These are phyloP conservation scores for Jatropha curcas DNA, from an alignment of 345 rosid species.

Conservation along the genomic window DNA sequence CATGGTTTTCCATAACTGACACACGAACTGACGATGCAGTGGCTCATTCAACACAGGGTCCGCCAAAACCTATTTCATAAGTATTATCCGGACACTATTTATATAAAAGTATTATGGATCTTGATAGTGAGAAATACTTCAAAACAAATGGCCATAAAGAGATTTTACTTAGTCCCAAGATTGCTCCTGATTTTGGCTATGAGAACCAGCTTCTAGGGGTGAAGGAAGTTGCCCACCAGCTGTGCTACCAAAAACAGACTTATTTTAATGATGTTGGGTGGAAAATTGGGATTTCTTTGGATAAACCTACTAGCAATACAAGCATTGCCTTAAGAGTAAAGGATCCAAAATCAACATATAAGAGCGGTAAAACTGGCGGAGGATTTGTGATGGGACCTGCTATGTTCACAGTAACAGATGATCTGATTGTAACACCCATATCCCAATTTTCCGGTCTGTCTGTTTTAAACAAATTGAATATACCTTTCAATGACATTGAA, in stretches of 20 bases:
- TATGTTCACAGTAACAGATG: conserved; percentile 19
- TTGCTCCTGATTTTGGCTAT: conserved; percentile 15
- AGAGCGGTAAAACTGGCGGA: not conserved
- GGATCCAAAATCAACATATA: not conserved
- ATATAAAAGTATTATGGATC: conserved; percentile 16
- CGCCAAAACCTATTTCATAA: no score
- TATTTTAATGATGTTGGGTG: no score
- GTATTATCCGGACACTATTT: conserved; percentile 19
- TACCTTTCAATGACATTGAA: conserved; percentile 15
- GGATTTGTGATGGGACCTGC: conserved; percentile 16
- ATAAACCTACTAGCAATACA: no score
- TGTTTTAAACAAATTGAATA: conserved; percentile 13
- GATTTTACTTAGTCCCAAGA: conserved; percentile 24
- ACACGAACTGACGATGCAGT: no score
- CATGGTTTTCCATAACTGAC: no score
- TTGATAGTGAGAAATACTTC: conserved; percentile 15
- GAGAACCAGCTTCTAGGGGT: conserved; percentile 7
- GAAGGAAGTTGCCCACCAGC: conserved; percentile 10
- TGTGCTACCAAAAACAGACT: no score
- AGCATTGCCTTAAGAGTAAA: not conserved
- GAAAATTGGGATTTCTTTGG: no score
- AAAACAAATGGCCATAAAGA: conserved; percentile 1
- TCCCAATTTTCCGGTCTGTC: conserved; percentile 12
- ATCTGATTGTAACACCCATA: conserved; percentile 13
- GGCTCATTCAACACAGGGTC: no score